These are phyloP conservation scores for Botrytis hyacinthi DNA, from an alignment of 2,329 filamentous ascomycete genomes.

Conservation along the genomic window DNA sequence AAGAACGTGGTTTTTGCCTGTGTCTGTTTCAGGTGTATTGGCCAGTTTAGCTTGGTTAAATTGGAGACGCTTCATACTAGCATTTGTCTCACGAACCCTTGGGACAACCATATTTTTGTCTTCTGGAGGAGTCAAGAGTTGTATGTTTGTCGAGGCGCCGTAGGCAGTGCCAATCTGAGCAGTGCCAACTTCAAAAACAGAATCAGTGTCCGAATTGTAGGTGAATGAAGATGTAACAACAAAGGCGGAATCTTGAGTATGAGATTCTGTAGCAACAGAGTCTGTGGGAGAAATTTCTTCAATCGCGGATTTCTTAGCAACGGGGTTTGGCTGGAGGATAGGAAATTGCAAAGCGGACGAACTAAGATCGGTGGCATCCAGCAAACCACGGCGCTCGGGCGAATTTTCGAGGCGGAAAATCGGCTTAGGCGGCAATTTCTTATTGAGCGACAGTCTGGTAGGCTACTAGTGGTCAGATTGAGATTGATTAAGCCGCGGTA, in stretches of 20 bases:
- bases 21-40: too few species aligned
- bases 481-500: neutral
- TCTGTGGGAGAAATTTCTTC: neutral
- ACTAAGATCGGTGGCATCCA: conserved; percentile 13
- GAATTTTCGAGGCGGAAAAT: neutral
- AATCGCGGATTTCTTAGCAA: neutral
- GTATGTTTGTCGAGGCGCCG: neutral
- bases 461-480: neutral
- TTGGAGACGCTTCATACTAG: neutral
- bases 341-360: conserved; percentile 3
- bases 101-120: neutral
- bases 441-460: conserved; percentile 5
- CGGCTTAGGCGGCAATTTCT: conserved; percentile 5
- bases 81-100: neutral
- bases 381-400: conserved; percentile 8
- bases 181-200: neutral
- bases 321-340: neutral
- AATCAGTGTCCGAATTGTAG: neutral
- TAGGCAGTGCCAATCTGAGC: conserved; percentile 1
- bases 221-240: neutral
- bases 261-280: neutral
- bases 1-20: neutral
- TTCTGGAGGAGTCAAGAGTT: neutral
- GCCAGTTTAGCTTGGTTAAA: neutral
- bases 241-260: neutral